Conservation (phyloP, 345 rosid genomes). For the Gossypium herbaceum region DNA sequence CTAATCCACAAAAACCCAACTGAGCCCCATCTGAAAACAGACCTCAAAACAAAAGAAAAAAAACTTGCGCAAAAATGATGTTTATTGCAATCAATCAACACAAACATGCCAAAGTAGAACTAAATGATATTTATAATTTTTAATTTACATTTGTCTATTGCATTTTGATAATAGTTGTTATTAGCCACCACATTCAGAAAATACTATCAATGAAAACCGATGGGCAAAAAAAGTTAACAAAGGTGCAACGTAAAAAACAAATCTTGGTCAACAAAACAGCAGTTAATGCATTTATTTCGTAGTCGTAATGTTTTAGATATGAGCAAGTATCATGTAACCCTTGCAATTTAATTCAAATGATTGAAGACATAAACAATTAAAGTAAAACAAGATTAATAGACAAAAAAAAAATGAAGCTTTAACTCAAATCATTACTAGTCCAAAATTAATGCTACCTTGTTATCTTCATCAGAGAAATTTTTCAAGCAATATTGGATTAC, state of each 20-base stretch:
- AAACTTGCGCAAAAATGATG: no score
- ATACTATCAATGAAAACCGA: constrained; percentile 37
- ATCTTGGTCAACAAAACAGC: neutral
- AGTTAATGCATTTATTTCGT: neutral
- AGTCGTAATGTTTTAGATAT: neutral
- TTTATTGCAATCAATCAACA: no score
- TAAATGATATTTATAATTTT: no score
- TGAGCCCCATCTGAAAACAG: no score
- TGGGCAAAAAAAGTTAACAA: neutral
- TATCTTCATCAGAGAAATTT: constrained; percentile 39
- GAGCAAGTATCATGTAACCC: neutral
- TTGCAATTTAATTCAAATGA: neutral
- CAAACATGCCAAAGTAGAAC: no score
- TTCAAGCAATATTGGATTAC: constrained; percentile 47
- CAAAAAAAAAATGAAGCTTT: neutral
- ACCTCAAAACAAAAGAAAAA: no score
- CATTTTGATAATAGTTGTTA: constrained; percentile 15
- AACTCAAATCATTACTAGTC: neutral
- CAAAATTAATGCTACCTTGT: constrained; percentile 36
- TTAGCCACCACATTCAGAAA: constrained; percentile 16
- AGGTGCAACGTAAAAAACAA: neutral
- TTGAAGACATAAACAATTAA: neutral
- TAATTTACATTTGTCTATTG: constrained; percentile 43
- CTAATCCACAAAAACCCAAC: no score
- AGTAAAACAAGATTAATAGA: neutral